Conservation (phyloP, 2,329 filamentous ascomycete species). For the Chaetomium olivaceum region DNA sequence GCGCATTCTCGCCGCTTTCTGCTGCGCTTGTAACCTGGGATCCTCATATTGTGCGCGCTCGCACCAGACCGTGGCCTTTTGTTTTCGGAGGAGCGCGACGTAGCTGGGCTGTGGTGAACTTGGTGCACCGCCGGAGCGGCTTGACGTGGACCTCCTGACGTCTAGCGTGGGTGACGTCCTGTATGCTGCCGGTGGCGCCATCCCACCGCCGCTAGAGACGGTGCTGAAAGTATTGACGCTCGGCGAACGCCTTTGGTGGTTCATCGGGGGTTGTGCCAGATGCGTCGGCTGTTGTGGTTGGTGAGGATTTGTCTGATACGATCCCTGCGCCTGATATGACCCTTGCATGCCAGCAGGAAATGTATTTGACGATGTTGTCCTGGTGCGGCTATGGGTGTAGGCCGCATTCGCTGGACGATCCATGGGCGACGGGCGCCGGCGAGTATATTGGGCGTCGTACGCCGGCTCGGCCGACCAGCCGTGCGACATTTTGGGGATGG, state of each 20-base stretch:
- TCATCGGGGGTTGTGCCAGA: slow-evolving; percentile 37
- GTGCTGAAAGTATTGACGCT: slow-evolving; percentile 70
- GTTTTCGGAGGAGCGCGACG: slow-evolving; percentile 91
- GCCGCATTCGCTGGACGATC: slow-evolving; percentile 33
- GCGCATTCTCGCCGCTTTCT: slow-evolving; percentile 82
- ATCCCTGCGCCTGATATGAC: slow-evolving; percentile 12
- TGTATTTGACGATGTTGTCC: slow-evolving; percentile 58
- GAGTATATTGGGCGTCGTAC: slow-evolving; percentile 38
- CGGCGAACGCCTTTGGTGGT: slow-evolving; percentile 59
- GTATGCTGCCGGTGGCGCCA: slow-evolving; percentile 56
- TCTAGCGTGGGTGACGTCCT: slow-evolving; percentile 58
- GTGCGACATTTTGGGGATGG: slow-evolving; percentile 24
- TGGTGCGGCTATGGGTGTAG: slow-evolving; percentile 56
- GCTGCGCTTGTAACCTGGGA: slow-evolving; percentile 76
- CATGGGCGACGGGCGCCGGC: slow-evolving; percentile 36
- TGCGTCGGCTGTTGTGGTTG: slow-evolving; percentile 37
- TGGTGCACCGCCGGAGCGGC: slow-evolving; percentile 59
- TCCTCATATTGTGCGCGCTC: slow-evolving; percentile 92
- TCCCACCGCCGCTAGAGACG: slow-evolving; percentile 53
- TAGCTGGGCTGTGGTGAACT: slow-evolving; percentile 66
- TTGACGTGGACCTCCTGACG: slow-evolving; percentile 76
- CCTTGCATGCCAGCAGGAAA: slow-evolving; percentile 41
- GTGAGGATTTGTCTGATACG: slow-evolving; percentile 30
- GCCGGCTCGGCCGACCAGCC: slow-evolving; percentile 32
- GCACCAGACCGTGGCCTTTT: slow-evolving; percentile 98